Conservation (phyloP, 129 eudicot species). For the Helianthus annuus region DNA sequence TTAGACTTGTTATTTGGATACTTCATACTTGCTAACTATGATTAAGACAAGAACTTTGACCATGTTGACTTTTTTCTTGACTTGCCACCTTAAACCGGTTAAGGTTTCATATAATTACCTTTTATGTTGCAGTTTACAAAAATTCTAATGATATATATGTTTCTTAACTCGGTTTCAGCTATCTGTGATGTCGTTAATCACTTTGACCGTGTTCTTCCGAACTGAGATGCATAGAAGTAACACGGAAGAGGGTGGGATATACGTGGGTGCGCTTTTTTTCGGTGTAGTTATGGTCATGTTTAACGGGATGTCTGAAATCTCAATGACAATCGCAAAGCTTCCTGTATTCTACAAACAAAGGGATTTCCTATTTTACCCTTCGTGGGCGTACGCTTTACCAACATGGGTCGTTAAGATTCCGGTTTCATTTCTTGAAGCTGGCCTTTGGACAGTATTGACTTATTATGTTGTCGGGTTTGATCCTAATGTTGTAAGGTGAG, state of each 20-base stretch:
- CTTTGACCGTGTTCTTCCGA: slow-evolving; percentile 67
- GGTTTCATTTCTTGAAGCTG: slow-evolving; percentile 56
- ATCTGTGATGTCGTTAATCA: slow-evolving; percentile 32
- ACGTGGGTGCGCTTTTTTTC: slow-evolving; percentile 55
- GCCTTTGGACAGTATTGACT: slow-evolving; percentile 51
- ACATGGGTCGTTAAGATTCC: slow-evolving; percentile 75
- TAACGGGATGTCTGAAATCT: slow-evolving; percentile 70
- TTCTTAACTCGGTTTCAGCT: slow-evolving; percentile 22
- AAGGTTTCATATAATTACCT: no score
- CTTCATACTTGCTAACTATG: no score
- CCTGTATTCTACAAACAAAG: slow-evolving; percentile 87
- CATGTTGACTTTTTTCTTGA: no score
- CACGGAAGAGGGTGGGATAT: slow-evolving; percentile 46
- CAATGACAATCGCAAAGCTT: slow-evolving; percentile 75
- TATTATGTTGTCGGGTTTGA: slow-evolving; percentile 78
- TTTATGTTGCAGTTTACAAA: neutral
- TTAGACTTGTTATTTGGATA: no score
- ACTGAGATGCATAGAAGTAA: slow-evolving; percentile 49
- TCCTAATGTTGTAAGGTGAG: slow-evolving; percentile 70
- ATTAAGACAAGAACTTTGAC: no score
- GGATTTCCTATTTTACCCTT: slow-evolving; percentile 68
- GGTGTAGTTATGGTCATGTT: slow-evolving; percentile 44
- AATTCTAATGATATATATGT: neutral
- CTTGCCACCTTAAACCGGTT: no score
- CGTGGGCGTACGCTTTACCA: slow-evolving; percentile 83